A percentile compares a stretch with the other conserved stretches of the same genome.
These are phyloP conservation scores for Fusarium armeniacum DNA, from an alignment of 2,329 filamentous ascomycete genomes.

Conservation along the genomic window DNA sequence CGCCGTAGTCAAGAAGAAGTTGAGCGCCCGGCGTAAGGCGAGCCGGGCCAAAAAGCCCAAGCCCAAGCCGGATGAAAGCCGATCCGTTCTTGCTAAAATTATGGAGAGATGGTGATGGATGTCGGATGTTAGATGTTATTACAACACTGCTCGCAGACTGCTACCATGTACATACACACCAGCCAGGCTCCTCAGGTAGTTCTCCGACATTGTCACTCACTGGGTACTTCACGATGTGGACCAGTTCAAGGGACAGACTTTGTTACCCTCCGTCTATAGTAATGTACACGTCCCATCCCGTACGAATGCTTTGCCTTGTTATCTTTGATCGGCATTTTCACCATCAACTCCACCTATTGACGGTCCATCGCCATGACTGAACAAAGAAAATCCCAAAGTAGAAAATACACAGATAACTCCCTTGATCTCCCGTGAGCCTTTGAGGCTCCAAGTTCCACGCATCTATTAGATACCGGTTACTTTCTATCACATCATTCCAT, in stretches of 20 bases:
- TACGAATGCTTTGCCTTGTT: conserved; percentile 25
- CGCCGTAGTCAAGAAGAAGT: too few relatives aligned
- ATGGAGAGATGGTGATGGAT: too few relatives aligned
- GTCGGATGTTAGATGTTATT: background rate
- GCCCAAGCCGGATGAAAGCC: too few relatives aligned
- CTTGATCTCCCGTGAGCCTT: conserved; percentile 35
- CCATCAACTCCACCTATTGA: conserved; percentile 44
- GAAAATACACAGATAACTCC: conserved; percentile 39
- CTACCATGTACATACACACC: background rate
- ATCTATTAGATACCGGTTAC: conserved; percentile 15
- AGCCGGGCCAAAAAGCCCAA: too few relatives aligned
- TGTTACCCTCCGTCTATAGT: conserved; percentile 48
- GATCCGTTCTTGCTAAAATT: too few relatives aligned
- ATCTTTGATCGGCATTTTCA: conserved; percentile 41
- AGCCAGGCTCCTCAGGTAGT: background rate
- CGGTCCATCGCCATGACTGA: conserved; percentile 25
- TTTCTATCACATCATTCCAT: conserved; percentile 49
- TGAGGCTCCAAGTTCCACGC: conserved; percentile 22
- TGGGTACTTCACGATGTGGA: background rate
- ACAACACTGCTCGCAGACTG: background rate
- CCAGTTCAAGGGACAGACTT: conserved; percentile 21
- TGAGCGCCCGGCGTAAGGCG: too few relatives aligned
- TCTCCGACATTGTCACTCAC: background rate
- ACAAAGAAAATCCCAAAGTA: conserved; percentile 23
- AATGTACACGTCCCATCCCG: conserved; percentile 46